A percentile compares a stretch with the other conserved stretches of the same genome.
Evolutionary conservation across 805 yeast genomes (phyloP).

Genomic region (Wickerhamiella domercqiae): DNA sequence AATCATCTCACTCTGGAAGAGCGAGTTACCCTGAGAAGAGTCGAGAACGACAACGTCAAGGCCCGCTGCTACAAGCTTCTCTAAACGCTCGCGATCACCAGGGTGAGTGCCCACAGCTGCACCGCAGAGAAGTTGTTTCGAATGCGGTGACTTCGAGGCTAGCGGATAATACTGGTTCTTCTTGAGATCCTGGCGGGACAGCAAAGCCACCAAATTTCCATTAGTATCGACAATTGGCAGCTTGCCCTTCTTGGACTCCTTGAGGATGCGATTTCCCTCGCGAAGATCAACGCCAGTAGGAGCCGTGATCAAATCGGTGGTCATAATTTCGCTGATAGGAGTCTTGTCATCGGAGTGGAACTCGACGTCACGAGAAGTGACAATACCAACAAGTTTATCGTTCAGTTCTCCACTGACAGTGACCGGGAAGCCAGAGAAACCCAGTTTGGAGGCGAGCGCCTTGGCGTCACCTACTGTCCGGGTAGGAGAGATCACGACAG

Average conservation of each 20-base stretch:
- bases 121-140: constrained; percentile 95
- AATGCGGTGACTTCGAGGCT: constrained; percentile 83
- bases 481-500: constrained; percentile 66
- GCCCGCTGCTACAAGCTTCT: constrained; percentile 82
- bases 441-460: constrained; percentile 51
- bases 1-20: constrained; percentile 88
- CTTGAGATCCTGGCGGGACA: constrained; percentile 92
- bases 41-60: constrained; percentile 91
- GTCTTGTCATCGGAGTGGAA: constrained; percentile 63
- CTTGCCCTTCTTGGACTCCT: constrained; percentile 93
- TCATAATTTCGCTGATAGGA: constrained; percentile 68
- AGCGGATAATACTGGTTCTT: constrained; percentile 87
- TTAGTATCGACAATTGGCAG: constrained; percentile 75
- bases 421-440: constrained; percentile 97
- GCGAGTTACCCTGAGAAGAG: constrained; percentile 94
- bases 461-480: constrained; percentile 70
- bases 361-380: constrained; percentile 94
- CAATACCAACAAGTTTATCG: constrained; percentile 85
- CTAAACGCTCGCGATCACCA: constrained; percentile 74
- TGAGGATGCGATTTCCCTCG: constrained; percentile 81
- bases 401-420: constrained; percentile 90
- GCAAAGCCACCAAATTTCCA: constrained; percentile 68
- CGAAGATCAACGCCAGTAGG: constrained; percentile 62
- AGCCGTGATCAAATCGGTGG: constrained; percentile 74
- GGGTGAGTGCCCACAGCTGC: constrained; percentile 95